Evolutionary conservation across 1,139 yeast species (phyloP), one percentile per base, ranked within the genome.

Genomic region (Yamadazyma atlantica): DNA sequence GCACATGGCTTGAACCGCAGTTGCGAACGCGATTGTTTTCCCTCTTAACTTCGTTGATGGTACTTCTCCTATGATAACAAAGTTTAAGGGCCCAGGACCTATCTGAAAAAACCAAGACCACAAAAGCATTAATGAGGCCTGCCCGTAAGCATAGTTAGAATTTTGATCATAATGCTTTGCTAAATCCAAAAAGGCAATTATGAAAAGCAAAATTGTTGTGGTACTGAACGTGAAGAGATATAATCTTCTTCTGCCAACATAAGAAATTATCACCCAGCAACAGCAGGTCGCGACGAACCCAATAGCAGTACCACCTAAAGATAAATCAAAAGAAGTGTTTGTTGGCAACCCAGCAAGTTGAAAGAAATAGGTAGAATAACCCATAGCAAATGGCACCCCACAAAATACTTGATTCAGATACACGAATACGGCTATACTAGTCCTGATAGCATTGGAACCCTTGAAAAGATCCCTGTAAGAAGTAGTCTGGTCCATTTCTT

Each of bases 11-110:
- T 73, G 73, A 27, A 66, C 53, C 45, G 69, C 68, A 51, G 80
- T 69, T 3, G 82, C 75, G 42, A 78, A 53, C 42, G 74, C 74
- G 41, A 79, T 71, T 2, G 82, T 69, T 53, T 75, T 72, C 21
- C 75, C 64, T 55, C 81, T 69, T 42, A 79, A 59, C 48, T 68
- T 66, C 4, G 78, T 61, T 1, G 82, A 66, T 2, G 82, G 77
- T 22, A 75, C 54, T 51, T 80, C 84, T 1, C 78, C 68, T 35
- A 75, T 76, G 39, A 78, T 55, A 47, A 76, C 69, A 57, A 73
- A 79, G 36, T 74, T 64, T 37, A 77, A 60, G 3, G 84, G 84
- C 10, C 84, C 85, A 33, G 76, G 66, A 3, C 80, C 60, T 36
- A 65, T 49, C 42, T 76, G 78, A 49, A 76, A 80, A 22, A 66